These are phyloP conservation scores for Paxillus rubicundulus DNA, from an alignment of 768 basidiomycete genomes.

Conservation along the genomic window DNA sequence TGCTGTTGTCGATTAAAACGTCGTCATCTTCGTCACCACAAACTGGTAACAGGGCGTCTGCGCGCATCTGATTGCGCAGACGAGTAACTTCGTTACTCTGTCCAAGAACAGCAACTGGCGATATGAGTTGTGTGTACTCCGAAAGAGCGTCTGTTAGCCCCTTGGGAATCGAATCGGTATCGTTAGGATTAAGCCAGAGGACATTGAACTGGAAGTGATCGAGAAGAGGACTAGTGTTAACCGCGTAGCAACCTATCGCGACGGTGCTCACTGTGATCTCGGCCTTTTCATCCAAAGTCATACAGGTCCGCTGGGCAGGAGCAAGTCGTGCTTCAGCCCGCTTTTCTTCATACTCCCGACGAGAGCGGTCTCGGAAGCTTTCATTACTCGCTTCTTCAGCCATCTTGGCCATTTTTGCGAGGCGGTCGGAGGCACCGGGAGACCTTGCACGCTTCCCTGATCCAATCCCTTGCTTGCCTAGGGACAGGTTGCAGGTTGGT, in stretches of 20 bases:
- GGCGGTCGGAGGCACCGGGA: slow-evolving; percentile 57
- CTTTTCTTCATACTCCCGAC: slow-evolving; percentile 72
- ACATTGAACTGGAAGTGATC: slow-evolving; percentile 65
- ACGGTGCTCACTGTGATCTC: slow-evolving; percentile 46
- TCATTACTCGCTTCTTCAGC: slow-evolving; percentile 51
- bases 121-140: slow-evolving; percentile 33
- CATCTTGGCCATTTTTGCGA: slow-evolving; percentile 70
- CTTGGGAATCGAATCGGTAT: slow-evolving; percentile 62
- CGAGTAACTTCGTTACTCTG: slow-evolving; percentile 36
- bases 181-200: slow-evolving; percentile 70
- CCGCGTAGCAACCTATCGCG: not conserved
- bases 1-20: slow-evolving; percentile 18
- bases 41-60: slow-evolving; percentile 62
- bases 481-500: slow-evolving; percentile 7
- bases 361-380: slow-evolving; percentile 67
- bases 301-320: slow-evolving; percentile 73
- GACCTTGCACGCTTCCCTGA: slow-evolving; percentile 65
- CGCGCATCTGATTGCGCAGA: slow-evolving; percentile 72
- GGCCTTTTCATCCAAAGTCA: slow-evolving; percentile 69
- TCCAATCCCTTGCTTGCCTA: slow-evolving; percentile 81
- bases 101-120: slow-evolving; percentile 8
- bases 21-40: slow-evolving; percentile 35
- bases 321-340: slow-evolving; percentile 69
- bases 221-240: slow-evolving; percentile 7
- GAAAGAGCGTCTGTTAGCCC: slow-evolving; percentile 59